Percentiles rank a stretch among this genome's conserved stretches.
Conservation (phyloP, 164 flowering plant species). For the Chloranthus sessilifolius region DNA sequence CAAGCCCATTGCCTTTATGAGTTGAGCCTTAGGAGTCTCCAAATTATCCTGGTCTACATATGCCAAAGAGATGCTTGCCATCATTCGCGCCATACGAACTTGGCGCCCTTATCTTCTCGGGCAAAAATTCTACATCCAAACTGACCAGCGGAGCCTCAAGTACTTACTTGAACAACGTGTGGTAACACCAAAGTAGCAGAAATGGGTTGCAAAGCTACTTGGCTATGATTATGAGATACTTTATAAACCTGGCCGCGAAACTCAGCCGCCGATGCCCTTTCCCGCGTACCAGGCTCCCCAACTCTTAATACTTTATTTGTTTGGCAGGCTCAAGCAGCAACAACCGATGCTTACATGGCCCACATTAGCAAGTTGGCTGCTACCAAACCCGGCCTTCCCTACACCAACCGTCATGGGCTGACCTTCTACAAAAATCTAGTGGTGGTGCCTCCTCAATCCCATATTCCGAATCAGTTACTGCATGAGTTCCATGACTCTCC, state of each 20-base stretch:
- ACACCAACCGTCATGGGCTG: background rate
- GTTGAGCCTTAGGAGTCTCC: slow-evolving; percentile 1
- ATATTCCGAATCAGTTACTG: slow-evolving; percentile 3
- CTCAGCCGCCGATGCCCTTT: background rate
- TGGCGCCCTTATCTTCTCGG: background rate
- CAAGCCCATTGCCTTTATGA: slow-evolving; percentile 4
- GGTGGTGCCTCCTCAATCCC: slow-evolving; percentile 6
- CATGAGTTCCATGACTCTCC: slow-evolving; percentile 4
- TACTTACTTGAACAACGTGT: background rate
- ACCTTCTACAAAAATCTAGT: background rate
- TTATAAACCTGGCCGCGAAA: background rate
- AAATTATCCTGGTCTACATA: no score
- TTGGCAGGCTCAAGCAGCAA: slow-evolving; percentile 6
- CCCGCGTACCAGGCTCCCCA: background rate
- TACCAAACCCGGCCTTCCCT: background rate
- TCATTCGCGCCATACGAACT: background rate
- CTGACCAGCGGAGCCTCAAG: no score
- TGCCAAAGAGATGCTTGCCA: background rate
- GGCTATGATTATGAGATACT: no score
- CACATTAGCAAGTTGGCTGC: background rate
- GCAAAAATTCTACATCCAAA: no score
- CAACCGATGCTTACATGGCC: background rate
- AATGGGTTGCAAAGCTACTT: no score
- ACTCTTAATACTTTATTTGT: slow-evolving; percentile 1
- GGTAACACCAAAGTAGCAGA: background rate